Evolutionary conservation across 768 basidiomycete species (phyloP).

Genomic region (Phlegmacium glaucopus): DNA sequence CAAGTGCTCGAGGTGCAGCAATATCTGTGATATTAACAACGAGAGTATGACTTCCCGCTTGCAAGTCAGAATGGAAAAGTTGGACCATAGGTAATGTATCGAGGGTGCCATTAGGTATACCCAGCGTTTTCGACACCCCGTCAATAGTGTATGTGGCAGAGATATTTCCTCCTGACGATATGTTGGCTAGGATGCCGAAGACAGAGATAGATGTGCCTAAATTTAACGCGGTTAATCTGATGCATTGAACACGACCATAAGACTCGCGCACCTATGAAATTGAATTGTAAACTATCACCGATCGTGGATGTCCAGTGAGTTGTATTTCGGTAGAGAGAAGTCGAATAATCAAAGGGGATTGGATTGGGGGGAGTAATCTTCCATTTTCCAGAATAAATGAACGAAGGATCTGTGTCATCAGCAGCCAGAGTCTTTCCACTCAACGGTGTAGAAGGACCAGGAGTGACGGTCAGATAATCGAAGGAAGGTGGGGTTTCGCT

Average conservation of each 20-base stretch:
- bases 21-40: conserved; percentile 35
- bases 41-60: conserved; percentile 34
- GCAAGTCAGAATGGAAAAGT: conserved; percentile 31
- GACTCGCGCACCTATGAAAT: conserved; percentile 32
- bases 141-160: conserved; percentile 36
- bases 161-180: conserved; percentile 22
- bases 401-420: conserved; percentile 30
- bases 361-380: conserved; percentile 16
- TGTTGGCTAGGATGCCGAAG: conserved; percentile 31
- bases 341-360: conserved; percentile 21
- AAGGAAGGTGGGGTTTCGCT: conserved; percentile 26
- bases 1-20: conserved; percentile 25
- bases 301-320: conserved; percentile 34
- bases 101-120: conserved; percentile 24
- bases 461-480: conserved; percentile 38
- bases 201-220: conserved; percentile 36
- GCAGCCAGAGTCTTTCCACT: conserved; percentile 32
- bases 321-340: conserved; percentile 27
- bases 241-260: neutral
- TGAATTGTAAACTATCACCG: conserved; percentile 31
- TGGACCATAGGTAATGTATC: conserved; percentile 30
- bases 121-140: conserved; percentile 22
- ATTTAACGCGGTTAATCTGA: conserved; percentile 5
- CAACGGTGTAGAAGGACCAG: conserved; percentile 32
- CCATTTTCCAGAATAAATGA: conserved; percentile 35